Evolutionary conservation across 352 stramenopile species (phyloP).

Genomic region (Phytophthora rubi): DNA sequence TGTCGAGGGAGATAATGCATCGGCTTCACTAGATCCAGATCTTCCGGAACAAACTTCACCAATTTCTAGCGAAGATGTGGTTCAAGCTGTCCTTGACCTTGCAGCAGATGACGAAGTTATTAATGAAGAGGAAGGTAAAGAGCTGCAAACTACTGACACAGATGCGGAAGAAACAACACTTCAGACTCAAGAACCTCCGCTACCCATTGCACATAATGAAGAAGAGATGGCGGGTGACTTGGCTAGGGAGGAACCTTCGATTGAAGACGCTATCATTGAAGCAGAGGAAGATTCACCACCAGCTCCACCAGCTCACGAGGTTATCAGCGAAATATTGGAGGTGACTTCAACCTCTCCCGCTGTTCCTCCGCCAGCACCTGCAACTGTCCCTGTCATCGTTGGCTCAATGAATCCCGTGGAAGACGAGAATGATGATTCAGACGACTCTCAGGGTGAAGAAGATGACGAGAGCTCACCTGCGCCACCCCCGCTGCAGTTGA

Average conservation of each 20-base stretch:
- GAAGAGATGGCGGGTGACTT: neutral
- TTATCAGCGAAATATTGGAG: neutral
- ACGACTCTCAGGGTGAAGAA: constrained; percentile 45
- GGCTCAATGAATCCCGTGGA: constrained; percentile 43
- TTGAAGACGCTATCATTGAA: constrained; percentile 3
- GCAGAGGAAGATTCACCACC: neutral
- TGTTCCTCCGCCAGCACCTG: constrained; percentile 33
- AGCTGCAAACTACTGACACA: neutral
- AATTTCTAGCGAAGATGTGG: constrained; percentile 19
- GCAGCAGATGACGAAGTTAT: neutral
- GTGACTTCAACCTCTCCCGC: neutral
- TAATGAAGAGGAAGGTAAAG: neutral
- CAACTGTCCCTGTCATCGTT: constrained; percentile 22
- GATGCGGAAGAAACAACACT: neutral
- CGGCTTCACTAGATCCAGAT: neutral
- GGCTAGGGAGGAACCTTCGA: neutral
- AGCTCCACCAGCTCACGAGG: neutral
- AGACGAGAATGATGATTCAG: constrained; percentile 32
- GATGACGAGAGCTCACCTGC: constrained; percentile 23
- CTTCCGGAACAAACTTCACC: neutral
- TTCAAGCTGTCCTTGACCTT: constrained; percentile 34
- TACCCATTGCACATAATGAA: neutral
- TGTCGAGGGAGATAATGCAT: neutral
- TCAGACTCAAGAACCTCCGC: neutral
- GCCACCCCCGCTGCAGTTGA: constrained; percentile 24